Conservation (phyloP, 2,329 filamentous ascomycete genomes). For the Sporothrix phasma region DNA sequence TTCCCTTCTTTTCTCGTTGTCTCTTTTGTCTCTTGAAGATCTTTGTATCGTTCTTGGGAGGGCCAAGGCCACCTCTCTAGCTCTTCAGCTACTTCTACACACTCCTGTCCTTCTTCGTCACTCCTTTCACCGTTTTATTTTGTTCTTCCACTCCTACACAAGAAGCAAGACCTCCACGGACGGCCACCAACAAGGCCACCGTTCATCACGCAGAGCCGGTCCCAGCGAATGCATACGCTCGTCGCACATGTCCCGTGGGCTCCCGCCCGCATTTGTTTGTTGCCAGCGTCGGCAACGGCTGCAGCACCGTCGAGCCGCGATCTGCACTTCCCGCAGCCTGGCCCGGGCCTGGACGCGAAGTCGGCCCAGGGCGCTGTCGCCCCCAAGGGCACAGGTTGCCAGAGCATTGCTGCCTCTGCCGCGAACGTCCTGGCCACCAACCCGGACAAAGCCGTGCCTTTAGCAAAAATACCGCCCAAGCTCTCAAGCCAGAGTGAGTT, state of each 20-base stretch:
- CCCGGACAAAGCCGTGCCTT: background rate
- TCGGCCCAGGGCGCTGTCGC: conserved; percentile 51
- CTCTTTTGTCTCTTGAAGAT: background rate
- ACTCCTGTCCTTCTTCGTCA: background rate
- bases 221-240: background rate
- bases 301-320: conserved; percentile 11
- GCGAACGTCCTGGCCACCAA: background rate
- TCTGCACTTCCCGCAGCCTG: conserved; percentile 20
- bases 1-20: background rate
- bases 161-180: background rate
- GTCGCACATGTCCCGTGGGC: conserved; percentile 33
- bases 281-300: conserved; percentile 18
- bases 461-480: background rate
- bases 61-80: background rate
- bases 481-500: background rate
- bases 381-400: conserved; percentile 18
- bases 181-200: background rate
- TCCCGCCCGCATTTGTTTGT: conserved; percentile 13
- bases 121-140: background rate
- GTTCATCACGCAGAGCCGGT: conserved; percentile 3
- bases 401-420: background rate
- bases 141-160: conserved; percentile 8
- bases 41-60: background rate
- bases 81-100: conserved; percentile 2
- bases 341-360: conserved; percentile 35